These are phyloP conservation scores for Petunia axillaris DNA, from an alignment of 257 asterid genomes.

Conservation along the genomic window DNA sequence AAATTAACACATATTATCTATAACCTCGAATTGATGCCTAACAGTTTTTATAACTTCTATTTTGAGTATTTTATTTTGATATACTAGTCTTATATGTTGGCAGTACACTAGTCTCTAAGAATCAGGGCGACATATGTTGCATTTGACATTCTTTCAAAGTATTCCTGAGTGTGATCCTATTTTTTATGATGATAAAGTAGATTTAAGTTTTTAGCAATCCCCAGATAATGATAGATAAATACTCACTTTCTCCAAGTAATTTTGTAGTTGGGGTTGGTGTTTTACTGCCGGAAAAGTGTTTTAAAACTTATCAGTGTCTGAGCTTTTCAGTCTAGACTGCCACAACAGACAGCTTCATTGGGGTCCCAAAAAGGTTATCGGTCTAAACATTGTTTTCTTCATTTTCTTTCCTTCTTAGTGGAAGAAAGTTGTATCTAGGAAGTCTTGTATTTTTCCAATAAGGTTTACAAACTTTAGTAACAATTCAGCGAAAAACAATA, in stretches of 20 bases:
- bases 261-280: no score
- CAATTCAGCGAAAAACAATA: slow-evolving; percentile 22
- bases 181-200: no score
- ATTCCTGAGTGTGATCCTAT: no score
- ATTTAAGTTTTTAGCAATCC: no score
- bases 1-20: not conserved
- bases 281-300: no score
- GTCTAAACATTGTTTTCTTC: slow-evolving; percentile 1
- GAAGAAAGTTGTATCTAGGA: not conserved
- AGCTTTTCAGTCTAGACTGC: no score
- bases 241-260: no score
- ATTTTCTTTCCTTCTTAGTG: not conserved
- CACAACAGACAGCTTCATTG: not conserved
- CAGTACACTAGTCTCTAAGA: no score
- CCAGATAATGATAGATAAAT: no score
- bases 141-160: no score
- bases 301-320: no score
- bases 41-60: not conserved
- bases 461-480: not conserved
- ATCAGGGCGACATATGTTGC: no score
- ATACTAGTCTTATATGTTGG: not conserved
- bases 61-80: not conserved
- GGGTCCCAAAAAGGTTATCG: not conserved
- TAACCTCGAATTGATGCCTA: not conserved
- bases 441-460: not conserved